A percentile compares a stretch with the other conserved stretches of the same genome.
These are phyloP conservation scores for Chalciporus piperatus DNA, from an alignment of 768 basidiomycete genomes.

Conservation along the genomic window DNA sequence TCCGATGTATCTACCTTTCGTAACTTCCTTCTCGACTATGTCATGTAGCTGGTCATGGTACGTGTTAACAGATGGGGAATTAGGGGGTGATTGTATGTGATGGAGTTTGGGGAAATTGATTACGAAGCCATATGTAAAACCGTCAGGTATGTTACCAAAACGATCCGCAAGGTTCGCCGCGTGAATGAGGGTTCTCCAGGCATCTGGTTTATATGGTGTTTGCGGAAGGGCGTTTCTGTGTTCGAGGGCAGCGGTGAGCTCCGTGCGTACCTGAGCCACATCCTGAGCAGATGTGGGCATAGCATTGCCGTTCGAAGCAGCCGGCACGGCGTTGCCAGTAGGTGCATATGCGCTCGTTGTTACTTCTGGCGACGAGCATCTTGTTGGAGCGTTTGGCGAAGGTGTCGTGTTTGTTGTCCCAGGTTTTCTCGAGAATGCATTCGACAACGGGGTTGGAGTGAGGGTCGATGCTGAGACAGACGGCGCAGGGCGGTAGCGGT, in stretches of 20 bases:
- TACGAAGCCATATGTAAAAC: not conserved
- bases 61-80: not conserved
- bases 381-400: no score
- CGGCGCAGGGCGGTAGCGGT: no score
- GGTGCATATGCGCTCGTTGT: no score
- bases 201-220: conserved; percentile 6
- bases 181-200: conserved; percentile 1
- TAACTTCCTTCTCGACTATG: not conserved
- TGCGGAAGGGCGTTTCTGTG: not conserved
- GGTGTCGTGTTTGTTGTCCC: no score
- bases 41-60: not conserved
- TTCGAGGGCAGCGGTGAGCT: conserved; percentile 6
- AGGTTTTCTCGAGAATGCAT: no score
- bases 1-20: conserved; percentile 17
- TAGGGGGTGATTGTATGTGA: not conserved
- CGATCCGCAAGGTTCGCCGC: not conserved
- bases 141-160: not conserved
- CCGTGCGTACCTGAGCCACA: conserved; percentile 1
- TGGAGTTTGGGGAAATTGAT: conserved; percentile 1
- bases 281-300: not conserved
- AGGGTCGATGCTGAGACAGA: no score
- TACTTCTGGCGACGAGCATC: no score
- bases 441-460: no score
- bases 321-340: no score
- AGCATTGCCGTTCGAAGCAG: no score